These are phyloP conservation scores for Mycena vulgaris DNA, from an alignment of 768 basidiomycete species.

Conservation along the genomic window DNA sequence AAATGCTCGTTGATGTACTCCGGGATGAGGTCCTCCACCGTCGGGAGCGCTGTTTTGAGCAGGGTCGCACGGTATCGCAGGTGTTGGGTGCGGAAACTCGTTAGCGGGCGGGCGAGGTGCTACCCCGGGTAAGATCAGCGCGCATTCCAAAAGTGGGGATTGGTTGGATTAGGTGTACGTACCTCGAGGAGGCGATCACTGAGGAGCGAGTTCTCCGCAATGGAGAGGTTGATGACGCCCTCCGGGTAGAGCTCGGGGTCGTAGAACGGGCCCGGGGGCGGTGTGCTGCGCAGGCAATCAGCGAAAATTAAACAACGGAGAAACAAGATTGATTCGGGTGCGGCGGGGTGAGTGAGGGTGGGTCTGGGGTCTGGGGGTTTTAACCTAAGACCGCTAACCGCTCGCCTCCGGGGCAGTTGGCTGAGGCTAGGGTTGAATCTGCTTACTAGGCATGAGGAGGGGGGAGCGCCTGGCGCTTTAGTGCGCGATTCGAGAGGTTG, in stretches of 20 bases:
- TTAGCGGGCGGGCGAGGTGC: constrained; percentile 33
- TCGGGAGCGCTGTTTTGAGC: constrained; percentile 33
- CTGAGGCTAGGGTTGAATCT: neutral
- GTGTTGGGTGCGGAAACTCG: constrained; percentile 21
- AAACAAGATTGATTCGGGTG: no score
- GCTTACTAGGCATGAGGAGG: constrained; percentile 37
- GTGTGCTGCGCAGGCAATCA: neutral
- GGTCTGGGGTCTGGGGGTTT: no score
- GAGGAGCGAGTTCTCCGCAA: constrained; percentile 37
- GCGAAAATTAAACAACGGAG: neutral
- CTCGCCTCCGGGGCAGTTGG: no score
- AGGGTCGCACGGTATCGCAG: constrained; percentile 32
- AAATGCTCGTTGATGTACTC: constrained; percentile 40
- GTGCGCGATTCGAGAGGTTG: constrained; percentile 28
- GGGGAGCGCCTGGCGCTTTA: constrained; percentile 24
- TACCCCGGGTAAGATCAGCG: neutral
- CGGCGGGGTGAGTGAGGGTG: no score
- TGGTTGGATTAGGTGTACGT: neutral
- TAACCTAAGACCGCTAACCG: no score
- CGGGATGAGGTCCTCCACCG: constrained; percentile 37
- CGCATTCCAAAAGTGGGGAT: no score
- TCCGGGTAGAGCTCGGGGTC: constrained; percentile 36
- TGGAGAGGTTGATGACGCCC: constrained; percentile 36
- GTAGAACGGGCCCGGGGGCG: constrained; percentile 27
- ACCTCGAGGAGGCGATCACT: constrained; percentile 38